Base-by-base conservation (phyloP, 2,329 filamentous ascomycete species). In the Claviceps paspali region DNA sequence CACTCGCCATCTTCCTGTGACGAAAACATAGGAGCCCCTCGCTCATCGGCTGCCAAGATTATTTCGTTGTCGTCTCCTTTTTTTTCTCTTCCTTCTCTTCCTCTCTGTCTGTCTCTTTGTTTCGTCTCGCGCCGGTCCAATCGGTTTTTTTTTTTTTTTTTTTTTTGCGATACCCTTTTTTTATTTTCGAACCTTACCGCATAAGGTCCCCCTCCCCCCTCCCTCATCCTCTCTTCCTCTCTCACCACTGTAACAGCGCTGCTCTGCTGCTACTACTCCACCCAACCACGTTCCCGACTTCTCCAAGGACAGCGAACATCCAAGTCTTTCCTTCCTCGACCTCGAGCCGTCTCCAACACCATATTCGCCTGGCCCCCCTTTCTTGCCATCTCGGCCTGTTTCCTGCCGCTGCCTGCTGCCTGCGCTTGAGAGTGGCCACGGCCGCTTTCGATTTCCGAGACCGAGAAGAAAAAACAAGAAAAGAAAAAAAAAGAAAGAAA, bases 101-200 rank as follows among this genome's bases (percentile, higher is more conserved):
- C n/a, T n/a, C n/a, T n/a, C n/a, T n/a, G n/a, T n/a, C n/a, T n/a
- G n/a, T n/a, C n/a, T n/a, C n/a, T n/a, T n/a, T n/a, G n/a, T n/a
- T n/a, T n/a, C n/a, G n/a, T n/a, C n/a, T n/a, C n/a, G n/a, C n/a
- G n/a, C n/a, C n/a, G n/a, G n/a, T n/a, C n/a, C n/a, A n/a, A n/a
- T n/a, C n/a, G n/a, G n/a, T n/a, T n/a, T n/a, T n/a, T n/a, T n/a
- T n/a, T n/a, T 36, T 24, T 23, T 17, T 15, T 15, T 18, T 12
- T 8, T n/a, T 22, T 15, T 19, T 34, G 38, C 34, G 38, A 37
- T 40, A 40, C 33, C 30, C 38, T 19, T 33, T 33, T 21, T 27
- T 19, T n/a, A n/a, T n/a, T n/a, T n/a, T n/a, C n/a, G n/a, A n/a
- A n/a, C n/a, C n/a, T n/a, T n/a, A n/a, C n/a, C n/a, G n/a, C n/a